Conservation (phyloP, 768 basidiomycete genomes). For the Termitomyces sp. region DNA sequence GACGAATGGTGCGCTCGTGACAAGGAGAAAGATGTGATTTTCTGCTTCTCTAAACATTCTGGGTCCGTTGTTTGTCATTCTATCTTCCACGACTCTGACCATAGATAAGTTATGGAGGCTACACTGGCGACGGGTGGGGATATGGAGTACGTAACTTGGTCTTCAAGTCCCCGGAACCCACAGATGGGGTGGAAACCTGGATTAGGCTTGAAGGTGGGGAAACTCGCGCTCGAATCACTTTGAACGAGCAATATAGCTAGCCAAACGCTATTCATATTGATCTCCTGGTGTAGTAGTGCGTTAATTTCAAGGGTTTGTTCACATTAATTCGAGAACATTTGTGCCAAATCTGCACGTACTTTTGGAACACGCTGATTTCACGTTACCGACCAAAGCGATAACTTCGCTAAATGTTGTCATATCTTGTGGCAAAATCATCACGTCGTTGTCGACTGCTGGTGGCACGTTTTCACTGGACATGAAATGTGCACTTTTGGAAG, state of each 20-base stretch:
- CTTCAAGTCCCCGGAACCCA: slow-evolving; percentile 46
- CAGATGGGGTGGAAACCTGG: slow-evolving; percentile 50
- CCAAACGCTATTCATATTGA: not conserved
- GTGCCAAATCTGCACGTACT: too few species aligned
- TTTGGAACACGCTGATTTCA: too few species aligned
- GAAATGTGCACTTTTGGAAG: too few species aligned
- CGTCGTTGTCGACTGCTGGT: too few species aligned
- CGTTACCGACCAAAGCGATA: too few species aligned
- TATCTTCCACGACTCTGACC: not conserved
- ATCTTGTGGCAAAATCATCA: too few species aligned
- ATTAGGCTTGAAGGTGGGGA: slow-evolving; percentile 58
- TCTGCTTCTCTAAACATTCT: slow-evolving; percentile 77
- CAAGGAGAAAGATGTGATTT: slow-evolving; percentile 52
- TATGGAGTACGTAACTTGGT: slow-evolving; percentile 60
- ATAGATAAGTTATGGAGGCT: slow-evolving; percentile 58
- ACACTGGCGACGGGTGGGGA: slow-evolving; percentile 48
- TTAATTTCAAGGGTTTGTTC: not conserved
- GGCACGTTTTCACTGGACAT: too few species aligned
- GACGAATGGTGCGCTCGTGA: slow-evolving; percentile 78
- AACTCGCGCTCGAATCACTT: slow-evolving; percentile 44
- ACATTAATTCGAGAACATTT: not conserved
- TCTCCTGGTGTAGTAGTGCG: not conserved
- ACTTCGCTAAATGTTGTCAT: too few species aligned
- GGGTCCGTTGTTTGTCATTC: slow-evolving; percentile 35
- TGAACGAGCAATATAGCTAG: slow-evolving; percentile 34